These are phyloP conservation scores for Pyrus hybrid DNA, from an alignment of 331 rosid species.

Conservation along the genomic window DNA sequence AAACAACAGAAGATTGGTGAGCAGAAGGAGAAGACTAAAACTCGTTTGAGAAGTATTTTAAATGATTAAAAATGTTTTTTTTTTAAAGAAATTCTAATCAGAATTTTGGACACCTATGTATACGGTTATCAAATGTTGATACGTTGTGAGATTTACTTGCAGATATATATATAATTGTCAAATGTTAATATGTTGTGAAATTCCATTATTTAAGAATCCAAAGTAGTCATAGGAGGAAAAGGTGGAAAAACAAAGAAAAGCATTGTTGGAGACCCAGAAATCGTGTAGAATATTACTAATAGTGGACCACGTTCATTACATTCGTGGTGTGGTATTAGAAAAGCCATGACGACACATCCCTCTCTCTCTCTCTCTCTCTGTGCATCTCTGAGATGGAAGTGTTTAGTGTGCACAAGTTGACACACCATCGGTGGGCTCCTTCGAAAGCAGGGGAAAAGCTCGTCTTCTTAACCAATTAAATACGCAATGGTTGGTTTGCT, in stretches of 20 bases:
- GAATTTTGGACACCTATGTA: too few relatives aligned
- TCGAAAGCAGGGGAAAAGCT: not conserved
- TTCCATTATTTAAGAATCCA: too few relatives aligned
- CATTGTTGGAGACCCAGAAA: conserved; percentile 4
- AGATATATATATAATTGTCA: too few relatives aligned
- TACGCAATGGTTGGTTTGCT: not conserved
- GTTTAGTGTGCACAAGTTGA: not conserved
- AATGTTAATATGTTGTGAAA: too few relatives aligned
- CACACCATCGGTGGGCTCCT: not conserved
- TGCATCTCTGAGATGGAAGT: not conserved
- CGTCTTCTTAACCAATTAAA: not conserved
- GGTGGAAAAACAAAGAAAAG: not conserved
- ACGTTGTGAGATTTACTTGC: too few relatives aligned
- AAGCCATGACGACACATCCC: not conserved
- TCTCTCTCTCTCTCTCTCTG: not conserved
- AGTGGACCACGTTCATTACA: not conserved
- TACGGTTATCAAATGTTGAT: too few relatives aligned
- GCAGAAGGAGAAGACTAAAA: too few relatives aligned
- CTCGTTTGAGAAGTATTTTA: too few relatives aligned
- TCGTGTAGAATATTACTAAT: not conserved
- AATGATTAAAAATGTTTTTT: too few relatives aligned
- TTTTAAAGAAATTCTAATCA: too few relatives aligned
- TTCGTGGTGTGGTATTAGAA: not conserved
- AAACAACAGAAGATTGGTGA: too few relatives aligned
- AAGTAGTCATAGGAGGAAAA: too few relatives aligned